Conservation (phyloP, 768 basidiomycete genomes). For the Tylopilus sp. region DNA sequence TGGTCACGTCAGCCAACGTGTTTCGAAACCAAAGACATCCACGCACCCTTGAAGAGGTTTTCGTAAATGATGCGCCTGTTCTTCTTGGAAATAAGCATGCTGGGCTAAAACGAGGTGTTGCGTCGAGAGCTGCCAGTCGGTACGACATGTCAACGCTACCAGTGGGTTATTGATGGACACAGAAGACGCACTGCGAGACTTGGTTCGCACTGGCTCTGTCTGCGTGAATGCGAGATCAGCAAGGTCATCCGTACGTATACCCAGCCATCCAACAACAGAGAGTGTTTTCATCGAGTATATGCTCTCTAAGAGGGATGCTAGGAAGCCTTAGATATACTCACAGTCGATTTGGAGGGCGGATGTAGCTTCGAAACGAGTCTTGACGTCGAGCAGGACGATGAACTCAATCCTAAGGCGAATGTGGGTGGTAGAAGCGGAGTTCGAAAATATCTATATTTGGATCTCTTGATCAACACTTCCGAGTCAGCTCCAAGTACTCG, state of each 20-base stretch:
- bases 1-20: too few relatives aligned
- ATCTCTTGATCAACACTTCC: too few relatives aligned
- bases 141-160: neutral
- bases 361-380: constrained; percentile 30
- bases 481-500: too few relatives aligned
- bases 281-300: too few relatives aligned
- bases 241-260: too few relatives aligned
- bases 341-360: constrained; percentile 12
- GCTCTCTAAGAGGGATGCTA: too few relatives aligned
- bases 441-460: constrained; percentile 4
- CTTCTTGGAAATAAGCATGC: constrained; percentile 96
- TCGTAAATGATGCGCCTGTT: constrained; percentile 97
- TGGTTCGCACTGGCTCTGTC: constrained; percentile 22
- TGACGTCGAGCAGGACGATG: constrained; percentile 37
- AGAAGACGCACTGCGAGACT: constrained; percentile 35
- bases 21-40: too few relatives aligned
- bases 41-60: constrained; percentile 97
- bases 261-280: too few relatives aligned
- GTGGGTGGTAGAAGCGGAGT: constrained; percentile 20
- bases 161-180: neutral
- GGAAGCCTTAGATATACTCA: too few relatives aligned
- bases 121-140: constrained; percentile 29
- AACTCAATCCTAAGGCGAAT: constrained; percentile 9
- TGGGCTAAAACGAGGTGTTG: constrained; percentile 35
- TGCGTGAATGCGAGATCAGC: too few relatives aligned